Evolutionary conservation across 805 yeast species (phyloP), one percentile per base, ranked within the genome.

Genomic region (Cyberlindnera nakhonratchasimensis): DNA sequence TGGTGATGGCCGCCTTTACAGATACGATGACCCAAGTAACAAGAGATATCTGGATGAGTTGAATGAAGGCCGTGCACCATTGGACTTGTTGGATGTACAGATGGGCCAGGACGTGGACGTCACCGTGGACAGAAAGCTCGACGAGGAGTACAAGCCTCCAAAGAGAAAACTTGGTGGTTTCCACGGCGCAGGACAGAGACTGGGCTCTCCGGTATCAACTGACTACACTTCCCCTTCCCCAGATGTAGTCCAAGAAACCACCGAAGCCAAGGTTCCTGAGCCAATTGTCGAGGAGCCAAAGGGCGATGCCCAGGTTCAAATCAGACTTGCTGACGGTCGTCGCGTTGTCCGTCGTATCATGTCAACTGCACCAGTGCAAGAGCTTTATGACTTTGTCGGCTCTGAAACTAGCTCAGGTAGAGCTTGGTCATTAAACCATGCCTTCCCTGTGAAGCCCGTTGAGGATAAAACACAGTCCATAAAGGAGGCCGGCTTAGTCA

Each of bases 21-120:
- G 93, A 45, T 93, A 89, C 61, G 96, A 91, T 57, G 98, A 93
- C 61, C 96, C 96, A 6, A 79, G 75, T n/a, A 93, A 91, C 61
- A 81, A 81, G 36, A 75, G 73, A 33, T 84, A 86, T 50, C 70
- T 93, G 54, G 74, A 80, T 50, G 93, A 90, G 52, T 74, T 93
- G 64, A 85, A 86, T 58, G 75, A 80, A 42, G 99, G 99, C 9
- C 74, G 95, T 45, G 99, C 96, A 1, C 99, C 99, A 16, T 66
- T 91, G 48, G 76, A 83, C 24, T 65, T 93, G 39, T 70, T 93
- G 50, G 79, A 86, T 50, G 97, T 91, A 14, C 79, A 82, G 54
- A 80, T 80, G 59, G 96, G 95, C 35, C 97, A 91, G 67, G 93
- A 86, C 47, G 98, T 93, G 20, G 96, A 90, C 58, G 96, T 91